Percentiles rank a stretch among this genome's conserved stretches.
Conservation (phyloP, 495 filamentous ascomycete genomes). For the Glarea lozoyensis region DNA sequence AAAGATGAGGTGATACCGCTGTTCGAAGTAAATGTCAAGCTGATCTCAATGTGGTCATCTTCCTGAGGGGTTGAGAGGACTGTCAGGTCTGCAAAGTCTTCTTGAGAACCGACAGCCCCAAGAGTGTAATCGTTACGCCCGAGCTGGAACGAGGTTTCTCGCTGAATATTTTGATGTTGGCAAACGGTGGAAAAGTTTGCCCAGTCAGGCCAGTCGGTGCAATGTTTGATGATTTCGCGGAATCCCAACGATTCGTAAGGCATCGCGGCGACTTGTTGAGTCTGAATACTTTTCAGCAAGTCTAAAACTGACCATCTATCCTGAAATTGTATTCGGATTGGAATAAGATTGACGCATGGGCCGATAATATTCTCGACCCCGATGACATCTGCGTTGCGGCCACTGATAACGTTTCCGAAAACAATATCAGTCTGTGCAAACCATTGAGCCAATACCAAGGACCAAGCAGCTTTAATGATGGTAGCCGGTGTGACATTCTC, state of each 20-base stretch:
- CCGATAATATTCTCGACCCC: conserved; percentile 16
- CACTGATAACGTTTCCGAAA: conserved; percentile 53
- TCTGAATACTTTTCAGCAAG: conserved; percentile 33
- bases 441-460: conserved; percentile 44
- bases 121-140: neutral
- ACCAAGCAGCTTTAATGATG: conserved; percentile 55
- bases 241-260: conserved; percentile 36
- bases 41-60: conserved; percentile 4
- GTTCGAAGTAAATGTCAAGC: conserved; percentile 2
- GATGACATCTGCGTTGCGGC: conserved; percentile 36
- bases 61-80: conserved; percentile 3
- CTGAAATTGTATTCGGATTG: conserved; percentile 27
- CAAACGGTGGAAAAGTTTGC: conserved; percentile 5
- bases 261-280: conserved; percentile 47
- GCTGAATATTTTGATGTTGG: conserved; percentile 6
- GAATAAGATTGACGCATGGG: conserved; percentile 32
- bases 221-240: conserved; percentile 22
- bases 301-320: conserved; percentile 27
- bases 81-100: conserved; percentile 5
- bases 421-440: conserved; percentile 40
- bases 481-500: conserved; percentile 47
- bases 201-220: conserved; percentile 24
- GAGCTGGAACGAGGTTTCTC: neutral
- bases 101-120: conserved; percentile 2
- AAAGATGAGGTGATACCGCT: neutral